Conservation (phyloP, 2,329 filamentous ascomycete genomes). For the Helotiales sp. region DNA sequence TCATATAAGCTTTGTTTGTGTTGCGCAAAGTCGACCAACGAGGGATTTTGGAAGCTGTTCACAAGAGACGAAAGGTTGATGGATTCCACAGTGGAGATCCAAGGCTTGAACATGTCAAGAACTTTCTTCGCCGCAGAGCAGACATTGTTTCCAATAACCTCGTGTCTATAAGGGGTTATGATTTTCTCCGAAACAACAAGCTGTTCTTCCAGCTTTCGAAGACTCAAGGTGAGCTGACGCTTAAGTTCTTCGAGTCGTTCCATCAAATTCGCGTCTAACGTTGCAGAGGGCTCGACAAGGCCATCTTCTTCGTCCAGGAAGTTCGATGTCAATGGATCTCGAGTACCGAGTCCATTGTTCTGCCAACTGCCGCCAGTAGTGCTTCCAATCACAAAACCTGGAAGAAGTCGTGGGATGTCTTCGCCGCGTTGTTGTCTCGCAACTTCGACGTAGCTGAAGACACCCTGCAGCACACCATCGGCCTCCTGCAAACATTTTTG, state of each 20-base stretch:
- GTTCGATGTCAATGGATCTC: conserved; percentile 77
- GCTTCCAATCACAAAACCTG: conserved; percentile 90
- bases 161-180: conserved; percentile 77
- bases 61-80: conserved; percentile 84
- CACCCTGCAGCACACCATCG: conserved; percentile 91
- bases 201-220: conserved; percentile 86
- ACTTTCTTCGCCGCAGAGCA: conserved; percentile 80
- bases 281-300: conserved; percentile 70
- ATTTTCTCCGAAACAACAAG: conserved; percentile 80
- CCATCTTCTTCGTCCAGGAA: conserved; percentile 85
- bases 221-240: conserved; percentile 81
- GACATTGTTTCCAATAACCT: conserved; percentile 79
- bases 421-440: conserved; percentile 92
- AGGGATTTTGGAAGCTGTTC: conserved; percentile 80
- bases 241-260: conserved; percentile 87
- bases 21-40: conserved; percentile 82
- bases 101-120: conserved; percentile 86
- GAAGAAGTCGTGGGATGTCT: conserved; percentile 88
- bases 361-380: conserved; percentile 87
- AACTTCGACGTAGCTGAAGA: conserved; percentile 96
- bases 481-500: conserved; percentile 96
- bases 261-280: conserved; percentile 77
- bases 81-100: conserved; percentile 88
- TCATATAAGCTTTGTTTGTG: conserved; percentile 96
- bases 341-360: conserved; percentile 67